Evolutionary conservation across 1,139 yeast species (phyloP).

Genomic region (Geotrichum australiense): DNA sequence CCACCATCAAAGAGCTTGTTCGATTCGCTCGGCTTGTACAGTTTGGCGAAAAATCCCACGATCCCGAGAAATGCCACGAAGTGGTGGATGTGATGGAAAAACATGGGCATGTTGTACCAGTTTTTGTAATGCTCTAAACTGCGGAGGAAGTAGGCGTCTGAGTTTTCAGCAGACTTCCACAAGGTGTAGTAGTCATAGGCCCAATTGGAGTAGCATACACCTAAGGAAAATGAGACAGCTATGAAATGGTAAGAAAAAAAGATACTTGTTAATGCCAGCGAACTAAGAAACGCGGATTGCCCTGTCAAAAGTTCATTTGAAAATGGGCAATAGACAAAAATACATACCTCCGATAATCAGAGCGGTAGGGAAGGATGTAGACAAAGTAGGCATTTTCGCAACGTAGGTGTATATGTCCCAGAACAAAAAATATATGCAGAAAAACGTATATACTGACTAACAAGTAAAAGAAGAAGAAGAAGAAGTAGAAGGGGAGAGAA

Average conservation of each 20-base stretch:
- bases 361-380: slow-evolving; percentile 35
- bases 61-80: slow-evolving; percentile 55
- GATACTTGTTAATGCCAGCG: not conserved
- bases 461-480: too few relatives aligned
- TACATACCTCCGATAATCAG: slow-evolving; percentile 29
- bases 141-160: slow-evolving; percentile 47
- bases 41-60: slow-evolving; percentile 65
- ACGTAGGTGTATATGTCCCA: too few relatives aligned
- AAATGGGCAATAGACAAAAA: not conserved
- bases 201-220: slow-evolving; percentile 69
- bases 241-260: not conserved
- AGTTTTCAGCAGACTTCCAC: slow-evolving; percentile 50
- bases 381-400: slow-evolving; percentile 31
- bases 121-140: slow-evolving; percentile 68
- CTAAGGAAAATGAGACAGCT: slow-evolving; percentile 68
- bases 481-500: too few relatives aligned
- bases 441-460: too few relatives aligned
- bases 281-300: not conserved
- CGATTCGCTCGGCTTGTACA: slow-evolving; percentile 79
- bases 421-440: too few relatives aligned
- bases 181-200: slow-evolving; percentile 78
- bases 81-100: slow-evolving; percentile 57
- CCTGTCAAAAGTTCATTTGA: too few relatives aligned
- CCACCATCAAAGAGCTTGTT: slow-evolving; percentile 87
- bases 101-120: slow-evolving; percentile 60